Evolutionary conservation across 2,329 filamentous ascomycete genomes (phyloP), one percentile per base, ranked within the genome.

Genomic region (Ceratocystis eucalypticola): DNA sequence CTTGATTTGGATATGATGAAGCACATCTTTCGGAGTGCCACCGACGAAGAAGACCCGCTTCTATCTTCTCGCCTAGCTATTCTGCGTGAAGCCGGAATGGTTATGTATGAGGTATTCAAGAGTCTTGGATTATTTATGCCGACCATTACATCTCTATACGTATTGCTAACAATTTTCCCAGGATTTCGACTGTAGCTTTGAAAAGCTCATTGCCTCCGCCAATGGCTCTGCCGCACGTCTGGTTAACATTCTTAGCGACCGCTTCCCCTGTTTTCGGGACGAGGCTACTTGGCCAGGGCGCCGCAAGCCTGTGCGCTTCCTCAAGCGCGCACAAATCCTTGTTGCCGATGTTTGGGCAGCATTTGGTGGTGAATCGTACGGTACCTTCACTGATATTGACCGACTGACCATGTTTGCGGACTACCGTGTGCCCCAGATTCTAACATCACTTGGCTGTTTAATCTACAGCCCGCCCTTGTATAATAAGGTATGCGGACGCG

Each of bases 381-480:
- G 94, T 41, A 79, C 82, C 33, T 99, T 99, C 75, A 74, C 84
- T 67, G 94, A 99, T 73, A 96, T 99, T 71, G 88, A 94, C 76
- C 91, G 91, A 74, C 88, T 99, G 72, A 99, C 94, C 68, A 97
- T 97, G 87, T 99, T 99, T 78, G 92, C 94, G 73, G 94, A 99
- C 77, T 99, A 99, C 74, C 88, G 94, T 55, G 88, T 99, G 65
- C 95, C 95, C 15, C 94, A 99, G 77, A 94, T 96, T 71, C 82
- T 99, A 44, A 85, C 92, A 71, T 85, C 85, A 8, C 80, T 97
- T 57, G 89, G 89, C 20, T 93, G 91, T 67, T 77, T 99, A 62
- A 85, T 84, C 71, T 96, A 94, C 76, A 92, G 89, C 69, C 94
- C 94, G 0, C 82, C 86, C 0, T 78, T 99, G 57, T 86, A 91